Evolutionary conservation across 2,329 filamentous ascomycete species (phyloP), one percentile per base, ranked within the genome.

Genomic region (Didymella segeticola): DNA sequence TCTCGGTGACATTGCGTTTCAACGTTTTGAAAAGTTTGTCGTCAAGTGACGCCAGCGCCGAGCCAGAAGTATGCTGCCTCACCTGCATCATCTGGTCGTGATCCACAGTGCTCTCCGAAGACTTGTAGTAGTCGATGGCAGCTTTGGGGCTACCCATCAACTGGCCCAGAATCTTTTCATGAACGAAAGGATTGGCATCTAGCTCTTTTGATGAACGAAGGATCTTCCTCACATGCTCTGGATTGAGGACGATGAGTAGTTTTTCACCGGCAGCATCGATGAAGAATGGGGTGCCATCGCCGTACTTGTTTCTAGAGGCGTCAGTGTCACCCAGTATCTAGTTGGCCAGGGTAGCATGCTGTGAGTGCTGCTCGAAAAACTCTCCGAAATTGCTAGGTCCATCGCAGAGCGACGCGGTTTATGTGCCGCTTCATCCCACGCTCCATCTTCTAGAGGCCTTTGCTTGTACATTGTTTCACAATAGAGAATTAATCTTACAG

Each of bases 251-350:
- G 12, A 65, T 34, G 14, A 64, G 50, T 0, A 65, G n/a, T 20
- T 56, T 65, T 20, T 56, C 34, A 5, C 61, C 59, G 9, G 62
- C 62, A 12, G 42, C 61, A 22, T 65, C 43, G 11, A 65, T 26
- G 14, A 58, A 62, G 38, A 64, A 63, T 2, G 62, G 62, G 0
- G 49, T 55, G 2, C 52, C 61, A 42, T 56, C 53, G 0, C 57
- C 55, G 20, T 64, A 58, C 27, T 57, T 53, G 12, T 60, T 51
- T 23, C 61, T 62, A 17, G 9, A n/a, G 17, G 14, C 22, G n/a
- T 38, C 11, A 38, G 36, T 25, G 25, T 38, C n/a, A n/a, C n/a
- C n/a, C n/a, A n/a, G n/a, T n/a, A n/a, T n/a, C n/a, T n/a, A n/a
- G n/a, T n/a, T n/a, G n/a, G n/a, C n/a, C n/a, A n/a, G n/a, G n/a